Evolutionary conservation across 2,329 filamentous ascomycete genomes (phyloP).

Genomic region (Aspergillus ustus): DNA sequence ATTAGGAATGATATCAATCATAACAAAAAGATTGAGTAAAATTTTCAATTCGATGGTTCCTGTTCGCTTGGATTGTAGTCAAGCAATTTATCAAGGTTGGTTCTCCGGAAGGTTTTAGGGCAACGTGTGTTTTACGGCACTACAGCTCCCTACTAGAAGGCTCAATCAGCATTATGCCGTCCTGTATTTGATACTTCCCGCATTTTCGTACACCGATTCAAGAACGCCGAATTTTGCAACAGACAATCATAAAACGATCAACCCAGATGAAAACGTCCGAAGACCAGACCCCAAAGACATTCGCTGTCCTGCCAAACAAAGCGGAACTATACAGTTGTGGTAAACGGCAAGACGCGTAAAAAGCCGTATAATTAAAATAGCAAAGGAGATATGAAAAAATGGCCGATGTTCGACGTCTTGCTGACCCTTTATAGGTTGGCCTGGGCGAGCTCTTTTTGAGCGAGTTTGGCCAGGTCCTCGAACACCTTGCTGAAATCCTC

Average conservation of each 20-base stretch:
- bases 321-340: slow-evolving; percentile 44
- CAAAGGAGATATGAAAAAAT: slow-evolving; percentile 28
- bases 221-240: slow-evolving; percentile 44
- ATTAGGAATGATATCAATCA: slow-evolving; percentile 8
- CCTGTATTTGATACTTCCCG: slow-evolving; percentile 35
- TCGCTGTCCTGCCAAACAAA: slow-evolving; percentile 42
- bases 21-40: neutral
- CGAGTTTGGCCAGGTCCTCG: slow-evolving; percentile 62
- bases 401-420: slow-evolving; percentile 16
- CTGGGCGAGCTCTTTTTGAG: slow-evolving; percentile 61
- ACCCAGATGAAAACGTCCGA: slow-evolving; percentile 37
- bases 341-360: slow-evolving; percentile 27
- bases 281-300: slow-evolving; percentile 46
- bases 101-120: neutral
- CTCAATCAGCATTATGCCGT: slow-evolving; percentile 18
- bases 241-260: slow-evolving; percentile 39
- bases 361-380: slow-evolving; percentile 33
- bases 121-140: neutral
- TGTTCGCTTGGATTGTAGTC: neutral
- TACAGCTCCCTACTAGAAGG: neutral
- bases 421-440: slow-evolving; percentile 54
- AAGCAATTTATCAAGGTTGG: neutral
- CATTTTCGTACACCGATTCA: slow-evolving; percentile 46
- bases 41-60: neutral
- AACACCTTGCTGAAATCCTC: slow-evolving; percentile 59